Evolutionary conservation across 2,329 filamentous ascomycete species (phyloP).

Genomic region (Hypoxylon sp.): DNA sequence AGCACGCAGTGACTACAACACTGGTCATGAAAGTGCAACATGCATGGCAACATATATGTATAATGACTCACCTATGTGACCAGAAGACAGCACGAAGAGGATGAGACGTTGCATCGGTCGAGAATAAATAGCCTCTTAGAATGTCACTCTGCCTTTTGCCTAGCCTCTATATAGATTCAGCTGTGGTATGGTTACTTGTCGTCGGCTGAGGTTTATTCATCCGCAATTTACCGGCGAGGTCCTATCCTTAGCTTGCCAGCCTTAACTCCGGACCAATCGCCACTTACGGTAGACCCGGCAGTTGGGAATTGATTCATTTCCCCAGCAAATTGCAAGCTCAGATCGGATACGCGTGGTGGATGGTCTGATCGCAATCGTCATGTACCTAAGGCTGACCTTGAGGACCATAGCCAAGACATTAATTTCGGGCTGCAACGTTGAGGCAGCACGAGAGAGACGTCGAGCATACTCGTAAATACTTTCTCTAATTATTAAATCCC

Average conservation of each 20-base stretch:
- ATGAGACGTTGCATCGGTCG: constrained; percentile 29
- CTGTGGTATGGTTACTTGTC: not conserved
- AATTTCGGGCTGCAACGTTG: constrained; percentile 2
- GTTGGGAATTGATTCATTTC: constrained; percentile 3
- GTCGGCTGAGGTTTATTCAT: constrained; percentile 24
- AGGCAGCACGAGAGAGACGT: not conserved
- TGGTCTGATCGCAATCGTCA: not conserved
- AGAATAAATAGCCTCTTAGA: not conserved
- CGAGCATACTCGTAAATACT: not conserved
- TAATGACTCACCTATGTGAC: not conserved
- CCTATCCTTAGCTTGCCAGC: constrained; percentile 8
- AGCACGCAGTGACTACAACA: too few species aligned
- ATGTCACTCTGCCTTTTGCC: not conserved
- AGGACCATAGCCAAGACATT: not conserved
- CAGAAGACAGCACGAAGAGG: not conserved
- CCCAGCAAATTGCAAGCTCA: not conserved
- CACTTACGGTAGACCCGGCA: constrained; percentile 27
- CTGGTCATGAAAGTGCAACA: too few species aligned
- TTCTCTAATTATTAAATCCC: not conserved
- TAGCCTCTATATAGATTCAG: not conserved
- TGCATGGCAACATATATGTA: too few species aligned
- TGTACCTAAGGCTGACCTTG: not conserved
- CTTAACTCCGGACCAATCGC: not conserved
- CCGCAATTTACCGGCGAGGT: constrained; percentile 29
- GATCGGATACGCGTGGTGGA: not conserved